A percentile compares a stretch with the other conserved stretches of the same genome.
Conservation (phyloP, 202 grass and related monocot species). For the Schoenoplectus triqueter region DNA sequence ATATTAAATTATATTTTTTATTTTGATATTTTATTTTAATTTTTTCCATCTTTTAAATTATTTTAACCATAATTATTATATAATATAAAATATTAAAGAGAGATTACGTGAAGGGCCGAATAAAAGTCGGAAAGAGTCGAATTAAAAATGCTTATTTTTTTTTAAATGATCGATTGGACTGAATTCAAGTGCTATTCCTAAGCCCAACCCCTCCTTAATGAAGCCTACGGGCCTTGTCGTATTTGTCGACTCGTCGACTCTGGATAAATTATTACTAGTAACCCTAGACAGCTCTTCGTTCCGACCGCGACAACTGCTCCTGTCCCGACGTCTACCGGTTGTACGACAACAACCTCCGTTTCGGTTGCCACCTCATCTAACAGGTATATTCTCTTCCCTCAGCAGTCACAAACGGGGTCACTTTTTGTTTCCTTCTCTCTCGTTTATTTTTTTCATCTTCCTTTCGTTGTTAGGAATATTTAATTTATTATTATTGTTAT, state of each 20-base stretch:
- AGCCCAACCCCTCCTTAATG: not conserved
- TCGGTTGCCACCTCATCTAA: not conserved
- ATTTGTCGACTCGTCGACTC: not conserved
- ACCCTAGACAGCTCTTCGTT: conserved; percentile 35
- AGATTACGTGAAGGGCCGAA: too few species aligned
- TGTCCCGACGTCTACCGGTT: not conserved
- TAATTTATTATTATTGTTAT: not conserved
- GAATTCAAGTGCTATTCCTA: too few species aligned
- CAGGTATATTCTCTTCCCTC: conserved; percentile 22
- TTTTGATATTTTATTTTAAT: too few species aligned
- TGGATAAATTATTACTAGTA: not conserved
- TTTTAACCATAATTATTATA: too few species aligned
- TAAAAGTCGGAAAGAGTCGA: too few species aligned
- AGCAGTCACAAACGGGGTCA: not conserved
- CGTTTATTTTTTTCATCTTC: too few species aligned
- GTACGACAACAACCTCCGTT: not conserved
- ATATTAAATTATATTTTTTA: too few species aligned
- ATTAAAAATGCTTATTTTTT: too few species aligned
- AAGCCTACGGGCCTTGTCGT: not conserved
- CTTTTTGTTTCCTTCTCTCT: not conserved
- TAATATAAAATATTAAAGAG: too few species aligned
- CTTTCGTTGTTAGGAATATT: not conserved
- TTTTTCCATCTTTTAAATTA: too few species aligned
- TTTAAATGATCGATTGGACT: too few species aligned
- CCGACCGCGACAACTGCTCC: not conserved